Conservation (phyloP, 805 yeast genomes). For the Candida arabinofermentans region DNA sequence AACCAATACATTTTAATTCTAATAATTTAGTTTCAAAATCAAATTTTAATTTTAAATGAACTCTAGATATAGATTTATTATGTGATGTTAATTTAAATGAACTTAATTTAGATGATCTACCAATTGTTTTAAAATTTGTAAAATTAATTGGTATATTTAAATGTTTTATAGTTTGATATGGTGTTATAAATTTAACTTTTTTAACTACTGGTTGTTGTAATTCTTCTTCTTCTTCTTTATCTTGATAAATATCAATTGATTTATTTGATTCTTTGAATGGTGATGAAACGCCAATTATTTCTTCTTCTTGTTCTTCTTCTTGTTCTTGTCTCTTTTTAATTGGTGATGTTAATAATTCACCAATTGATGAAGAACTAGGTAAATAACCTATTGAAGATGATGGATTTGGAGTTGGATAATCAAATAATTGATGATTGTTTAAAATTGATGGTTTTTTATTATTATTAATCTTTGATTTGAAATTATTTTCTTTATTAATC, state of each 20-base stretch:
- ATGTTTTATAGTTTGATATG: constrained; percentile 17
- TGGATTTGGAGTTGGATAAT: constrained; percentile 72
- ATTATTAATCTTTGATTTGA: neutral
- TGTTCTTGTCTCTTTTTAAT: neutral
- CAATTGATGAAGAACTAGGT: constrained; percentile 16
- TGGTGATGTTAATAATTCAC: constrained; percentile 2
- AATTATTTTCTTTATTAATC: neutral
- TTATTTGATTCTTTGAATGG: constrained; percentile 27
- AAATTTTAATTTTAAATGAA: constrained; percentile 54
- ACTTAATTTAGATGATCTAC: constrained; percentile 65
- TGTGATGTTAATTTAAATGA: constrained; percentile 44
- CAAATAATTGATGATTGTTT: constrained; percentile 13
- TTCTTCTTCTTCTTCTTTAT: neutral
- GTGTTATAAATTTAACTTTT: constrained; percentile 29
- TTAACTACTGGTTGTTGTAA: too few species aligned
- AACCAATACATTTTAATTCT: constrained; percentile 67
- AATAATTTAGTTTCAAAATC: constrained; percentile 37
- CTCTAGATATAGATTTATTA: constrained; percentile 61
- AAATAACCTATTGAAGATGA: constrained; percentile 47
- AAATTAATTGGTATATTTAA: constrained; percentile 32
- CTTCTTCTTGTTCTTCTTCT: neutral
- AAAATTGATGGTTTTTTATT: too few species aligned
- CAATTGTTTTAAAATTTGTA: constrained; percentile 32
- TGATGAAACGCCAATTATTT: too few species aligned
- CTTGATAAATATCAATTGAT: neutral